Base-by-base conservation (phyloP, 2,329 filamentous ascomycete species). In the Fonsecaea monophora region DNA sequence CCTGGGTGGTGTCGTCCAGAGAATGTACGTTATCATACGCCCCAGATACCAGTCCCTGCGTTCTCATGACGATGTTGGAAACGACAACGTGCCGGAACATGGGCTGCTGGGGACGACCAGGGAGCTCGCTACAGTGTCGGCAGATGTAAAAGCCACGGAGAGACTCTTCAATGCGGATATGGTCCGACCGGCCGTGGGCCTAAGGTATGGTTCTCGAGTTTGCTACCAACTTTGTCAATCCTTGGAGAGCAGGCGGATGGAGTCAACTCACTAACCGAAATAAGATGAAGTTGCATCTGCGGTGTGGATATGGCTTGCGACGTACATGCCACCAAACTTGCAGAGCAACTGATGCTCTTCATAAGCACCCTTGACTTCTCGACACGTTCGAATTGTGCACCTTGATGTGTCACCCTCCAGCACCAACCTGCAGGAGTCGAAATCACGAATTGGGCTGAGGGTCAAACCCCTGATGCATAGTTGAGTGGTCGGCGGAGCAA, bases 221-320 rank as follows among this genome's bases (percentile, higher is more conserved):
- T 61, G 59, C 59, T 61, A 35, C 59, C 59, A 18, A 54, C 32
- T 61, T 61, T 12, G 59, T 61, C 59, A 54, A 48, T 25, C 8
- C 53, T 40, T 9, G 42, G 45, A 37, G 34, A 53, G 59, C 25
- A 21, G 32, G 32, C 18, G 38, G 15, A 53, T 21, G 35, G 57
- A 37, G 32, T 30, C 35, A 30, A 58, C 21, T 40, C 21, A 56
- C 60, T 65, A 50, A 53, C 58, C 53, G 45, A 10, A 53, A 53
- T 32, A 61, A 53, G 34, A 30, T 32, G 18, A 37, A 54, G 32
- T 35, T 42, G 32, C 59, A 35, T 61, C 32, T 37, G 8, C 37
- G 7, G 34, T 32, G 45, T 25, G 45, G 18, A 50, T 50, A 50
- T 50, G 21, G 42, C 42, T 21, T 48, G 18, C 30, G 30, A 32